Evolutionary conservation across 345 rosid species (phyloP), one percentile per base, ranked within the genome.

Genomic region (Syzygium aqueum): DNA sequence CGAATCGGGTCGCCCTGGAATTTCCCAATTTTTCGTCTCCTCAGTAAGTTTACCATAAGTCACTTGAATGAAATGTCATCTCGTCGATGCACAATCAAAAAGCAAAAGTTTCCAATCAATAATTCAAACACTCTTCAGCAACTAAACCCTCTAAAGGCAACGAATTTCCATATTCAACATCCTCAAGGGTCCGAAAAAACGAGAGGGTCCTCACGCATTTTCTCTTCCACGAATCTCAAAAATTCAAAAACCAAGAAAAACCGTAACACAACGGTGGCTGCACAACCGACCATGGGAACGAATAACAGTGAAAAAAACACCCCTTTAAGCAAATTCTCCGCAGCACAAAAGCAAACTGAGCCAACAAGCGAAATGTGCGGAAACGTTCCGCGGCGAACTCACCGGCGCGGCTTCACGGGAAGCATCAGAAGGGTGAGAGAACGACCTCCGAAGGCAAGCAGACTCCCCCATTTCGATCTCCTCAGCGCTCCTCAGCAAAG

Each of bases 401-500:
- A 95, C 99, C 98, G 95, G 93, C 87, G 88, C 85, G 88, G 89
- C 80, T 86, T 92, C 94, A 84, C 89, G 92, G 51, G 93, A 93
- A 51, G 95, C 91, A 53, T 87, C 93, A 30, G 96, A 89, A 83
- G 98, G 98, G 87, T 95, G 98, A 89, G 99, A 95, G 89, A 96
- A 95, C 3, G 98, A 95, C 93, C 98, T 94, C 90, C 87, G 73
- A 49, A 96, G 95, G 90, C 94, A 92, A 63, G 94, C 91, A 6
- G 96, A 87, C 85, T 94, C 97, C 13, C 90, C 95, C 97, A 95
- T 95, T 89, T 88, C 67, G 84, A 51, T 65, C 28, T 22, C 63
- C 17, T 84, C 87, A 78, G 53, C 21, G 21, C 50, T 11, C 40
- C 50, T 11, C 40, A 59, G 67, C 61, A 10, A 10, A 50, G 23